A percentile compares a stretch with the other conserved stretches of the same genome.
These are phyloP conservation scores for Exophiala xenobiotica DNA, from an alignment of 2,329 filamentous ascomycete genomes.

Conservation along the genomic window DNA sequence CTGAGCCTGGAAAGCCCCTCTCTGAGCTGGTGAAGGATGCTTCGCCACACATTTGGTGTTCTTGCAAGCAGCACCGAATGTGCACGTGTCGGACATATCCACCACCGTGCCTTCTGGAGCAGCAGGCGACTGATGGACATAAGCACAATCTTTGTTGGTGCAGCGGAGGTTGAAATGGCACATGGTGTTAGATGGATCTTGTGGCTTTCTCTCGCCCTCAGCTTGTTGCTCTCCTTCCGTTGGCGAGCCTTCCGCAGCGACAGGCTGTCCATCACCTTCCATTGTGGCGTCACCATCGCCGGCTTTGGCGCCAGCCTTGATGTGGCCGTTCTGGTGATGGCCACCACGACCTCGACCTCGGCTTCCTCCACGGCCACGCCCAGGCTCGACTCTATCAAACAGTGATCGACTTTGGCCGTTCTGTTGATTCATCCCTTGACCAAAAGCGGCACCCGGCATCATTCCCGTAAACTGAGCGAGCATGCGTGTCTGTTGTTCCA, in stretches of 20 bases:
- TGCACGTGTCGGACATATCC: slow-evolving; percentile 77
- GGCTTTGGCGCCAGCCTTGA: slow-evolving; percentile 19
- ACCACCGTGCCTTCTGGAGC: slow-evolving; percentile 74
- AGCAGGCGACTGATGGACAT: slow-evolving; percentile 90
- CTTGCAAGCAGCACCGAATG: slow-evolving; percentile 87
- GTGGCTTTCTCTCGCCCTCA: slow-evolving; percentile 46
- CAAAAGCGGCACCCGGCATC: slow-evolving; percentile 46
- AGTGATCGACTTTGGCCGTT: slow-evolving; percentile 57
- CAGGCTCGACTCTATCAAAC: slow-evolving; percentile 65
- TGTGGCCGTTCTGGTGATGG: slow-evolving; percentile 23
- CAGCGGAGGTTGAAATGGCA: slow-evolving; percentile 91
- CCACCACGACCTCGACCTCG: slow-evolving; percentile 27
- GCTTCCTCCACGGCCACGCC: slow-evolving; percentile 25
- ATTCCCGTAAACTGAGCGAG: slow-evolving; percentile 69
- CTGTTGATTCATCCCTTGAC: slow-evolving; percentile 42
- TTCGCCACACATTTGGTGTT: slow-evolving; percentile 90
- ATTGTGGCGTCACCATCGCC: slow-evolving; percentile 21
- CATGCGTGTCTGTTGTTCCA: slow-evolving; percentile 84
- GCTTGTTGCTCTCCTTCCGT: slow-evolving; percentile 60
- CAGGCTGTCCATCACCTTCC: slow-evolving; percentile 27
- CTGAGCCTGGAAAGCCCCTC: slow-evolving; percentile 73
- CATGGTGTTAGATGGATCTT: slow-evolving; percentile 61
- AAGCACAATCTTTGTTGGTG: slow-evolving; percentile 85
- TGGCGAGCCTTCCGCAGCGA: slow-evolving; percentile 23
- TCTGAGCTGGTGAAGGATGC: slow-evolving; percentile 87